Percentiles rank a stretch among this genome's conserved stretches.
Conservation (phyloP, 73 alveolate genomes). For the Durusdinium trenchii region DNA sequence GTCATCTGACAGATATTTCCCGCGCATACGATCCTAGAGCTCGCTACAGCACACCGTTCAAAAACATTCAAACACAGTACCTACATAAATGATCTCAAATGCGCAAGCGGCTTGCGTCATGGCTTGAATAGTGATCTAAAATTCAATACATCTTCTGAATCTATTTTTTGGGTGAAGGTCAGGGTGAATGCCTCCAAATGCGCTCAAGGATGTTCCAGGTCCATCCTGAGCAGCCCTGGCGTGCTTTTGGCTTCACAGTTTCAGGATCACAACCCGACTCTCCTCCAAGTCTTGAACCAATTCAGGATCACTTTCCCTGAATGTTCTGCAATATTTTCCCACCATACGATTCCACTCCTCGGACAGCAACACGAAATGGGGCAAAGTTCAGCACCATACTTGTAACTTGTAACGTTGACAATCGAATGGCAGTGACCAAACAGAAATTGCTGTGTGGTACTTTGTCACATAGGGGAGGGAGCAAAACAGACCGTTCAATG, state of each 20-base stretch:
- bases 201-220: neutral
- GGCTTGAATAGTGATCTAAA: too few relatives aligned
- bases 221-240: neutral
- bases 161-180: too few relatives aligned
- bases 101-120: neutral
- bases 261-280: neutral
- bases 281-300: conserved; percentile 69
- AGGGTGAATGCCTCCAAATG: too few relatives aligned
- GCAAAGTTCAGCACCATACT: neutral
- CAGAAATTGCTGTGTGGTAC: neutral
- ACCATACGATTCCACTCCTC: conserved; percentile 69
- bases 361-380: neutral
- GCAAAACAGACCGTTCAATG: neutral
- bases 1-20: conserved; percentile 37
- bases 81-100: neutral
- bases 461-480: neutral
- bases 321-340: conserved; percentile 48
- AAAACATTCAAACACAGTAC: too few relatives aligned
- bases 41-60: too few relatives aligned
- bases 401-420: neutral
- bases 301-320: conserved; percentile 26
- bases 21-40: conserved; percentile 65
- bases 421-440: neutral
- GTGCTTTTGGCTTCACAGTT: neutral
- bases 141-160: too few relatives aligned